These are phyloP conservation scores for Phytophthora nicotianae DNA, from an alignment of 352 stramenopile genomes.

Conservation along the genomic window DNA sequence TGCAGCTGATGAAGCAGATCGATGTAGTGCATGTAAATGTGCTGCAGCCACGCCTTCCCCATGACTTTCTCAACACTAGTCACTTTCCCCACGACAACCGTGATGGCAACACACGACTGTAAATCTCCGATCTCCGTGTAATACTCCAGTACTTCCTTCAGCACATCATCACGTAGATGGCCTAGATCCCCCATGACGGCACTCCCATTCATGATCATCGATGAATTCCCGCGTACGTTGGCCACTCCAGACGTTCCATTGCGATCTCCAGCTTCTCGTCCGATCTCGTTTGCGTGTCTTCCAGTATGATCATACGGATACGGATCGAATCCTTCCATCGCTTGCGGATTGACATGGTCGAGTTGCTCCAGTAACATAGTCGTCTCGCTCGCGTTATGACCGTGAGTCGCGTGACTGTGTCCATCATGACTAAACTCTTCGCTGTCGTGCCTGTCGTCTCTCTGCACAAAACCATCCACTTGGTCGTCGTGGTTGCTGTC, in stretches of 20 bases:
- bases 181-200: slow-evolving; percentile 76
- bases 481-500: slow-evolving; percentile 22
- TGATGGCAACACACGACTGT: slow-evolving; percentile 82
- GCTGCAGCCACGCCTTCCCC: slow-evolving; percentile 87
- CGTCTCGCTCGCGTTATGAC: slow-evolving; percentile 62
- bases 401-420: slow-evolving; percentile 26
- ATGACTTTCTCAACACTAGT: slow-evolving; percentile 82
- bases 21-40: slow-evolving; percentile 92
- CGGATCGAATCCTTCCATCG: slow-evolving; percentile 86
- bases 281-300: slow-evolving; percentile 33
- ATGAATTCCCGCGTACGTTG: slow-evolving; percentile 48
- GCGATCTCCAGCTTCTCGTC: slow-evolving; percentile 35
- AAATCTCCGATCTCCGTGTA: slow-evolving; percentile 87
- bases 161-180: slow-evolving; percentile 70
- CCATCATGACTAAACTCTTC: slow-evolving; percentile 29
- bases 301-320: slow-evolving; percentile 74
- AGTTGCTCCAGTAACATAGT: slow-evolving; percentile 83
- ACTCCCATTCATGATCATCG: slow-evolving; percentile 74
- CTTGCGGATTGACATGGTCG: slow-evolving; percentile 86
- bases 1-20: slow-evolving; percentile 86
- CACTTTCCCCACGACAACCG: slow-evolving; percentile 75
- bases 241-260: slow-evolving; percentile 32
- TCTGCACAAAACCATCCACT: slow-evolving; percentile 16
- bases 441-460: slow-evolving; percentile 16
- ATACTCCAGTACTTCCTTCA: slow-evolving; percentile 90